Percentiles rank a stretch among this genome's conserved stretches.
Conservation (phyloP, 1,284 basidiomycete species). For the Tremellales sp. region DNA sequence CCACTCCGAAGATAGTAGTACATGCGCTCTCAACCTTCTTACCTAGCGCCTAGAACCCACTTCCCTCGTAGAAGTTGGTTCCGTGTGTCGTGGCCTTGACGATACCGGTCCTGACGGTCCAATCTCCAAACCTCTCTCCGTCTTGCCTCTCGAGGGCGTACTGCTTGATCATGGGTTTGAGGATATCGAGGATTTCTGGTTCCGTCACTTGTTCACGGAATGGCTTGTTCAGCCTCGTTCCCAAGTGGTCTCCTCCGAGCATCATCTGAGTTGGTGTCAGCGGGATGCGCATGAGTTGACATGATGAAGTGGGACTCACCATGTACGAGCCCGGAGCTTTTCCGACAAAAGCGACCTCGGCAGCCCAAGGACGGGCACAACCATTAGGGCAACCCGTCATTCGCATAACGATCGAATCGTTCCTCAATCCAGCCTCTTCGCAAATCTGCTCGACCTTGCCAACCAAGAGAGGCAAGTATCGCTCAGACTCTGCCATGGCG, state of each 20-base stretch:
- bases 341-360: slow-evolving; percentile 93
- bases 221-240: slow-evolving; percentile 83
- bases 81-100: slow-evolving; percentile 74
- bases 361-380: slow-evolving; percentile 86
- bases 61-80: slow-evolving; percentile 71
- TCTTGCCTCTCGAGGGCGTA: slow-evolving; percentile 83
- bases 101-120: slow-evolving; percentile 81
- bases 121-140: slow-evolving; percentile 96
- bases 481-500: slow-evolving; percentile 92
- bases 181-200: slow-evolving; percentile 86
- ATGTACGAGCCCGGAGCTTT: slow-evolving; percentile 91
- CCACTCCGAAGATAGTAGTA: too few species aligned
- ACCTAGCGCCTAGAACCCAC: background rate
- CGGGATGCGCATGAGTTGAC: background rate
- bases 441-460: slow-evolving; percentile 95
- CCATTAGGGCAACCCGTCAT: slow-evolving; percentile 96
- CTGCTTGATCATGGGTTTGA: slow-evolving; percentile 85
- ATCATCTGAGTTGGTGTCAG: slow-evolving; percentile 60
- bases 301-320: slow-evolving; percentile 12
- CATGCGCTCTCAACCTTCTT: too few species aligned
- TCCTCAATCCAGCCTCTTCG: slow-evolving; percentile 84
- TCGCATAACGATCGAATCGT: slow-evolving; percentile 93
- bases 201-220: slow-evolving; percentile 80
- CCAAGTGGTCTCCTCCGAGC: slow-evolving; percentile 90
- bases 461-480: slow-evolving; percentile 90